Evolutionary conservation across 768 basidiomycete genomes (phyloP).

Genomic region (Suillus subluteus): DNA sequence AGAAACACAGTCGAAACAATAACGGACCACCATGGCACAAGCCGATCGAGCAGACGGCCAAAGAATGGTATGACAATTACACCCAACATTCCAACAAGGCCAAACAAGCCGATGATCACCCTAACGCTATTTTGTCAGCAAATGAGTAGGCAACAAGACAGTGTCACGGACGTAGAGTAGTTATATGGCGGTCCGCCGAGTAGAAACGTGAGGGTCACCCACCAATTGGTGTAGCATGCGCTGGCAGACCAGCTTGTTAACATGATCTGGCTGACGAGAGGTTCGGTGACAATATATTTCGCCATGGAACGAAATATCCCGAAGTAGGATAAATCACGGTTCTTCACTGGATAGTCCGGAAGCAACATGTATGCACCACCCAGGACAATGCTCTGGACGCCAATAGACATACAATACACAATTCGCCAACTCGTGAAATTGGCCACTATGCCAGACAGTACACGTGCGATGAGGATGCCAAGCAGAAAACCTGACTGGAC

Average conservation of each 20-base stretch:
- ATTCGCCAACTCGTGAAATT: conserved; percentile 45
- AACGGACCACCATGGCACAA: conserved; percentile 48
- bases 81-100: conserved; percentile 48
- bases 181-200: conserved; percentile 44
- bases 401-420: conserved; percentile 47
- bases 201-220: conserved; percentile 51
- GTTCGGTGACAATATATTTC: conserved; percentile 43
- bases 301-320: conserved; percentile 42
- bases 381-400: conserved; percentile 34
- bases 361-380: conserved; percentile 34
- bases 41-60: conserved; percentile 29
- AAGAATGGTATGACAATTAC: conserved; percentile 34
- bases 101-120: conserved; percentile 49
- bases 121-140: conserved; percentile 22
- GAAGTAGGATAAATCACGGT: conserved; percentile 39
- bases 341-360: conserved; percentile 48
- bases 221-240: conserved; percentile 38
- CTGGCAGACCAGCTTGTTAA: conserved; percentile 31
- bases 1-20: conserved; percentile 37
- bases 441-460: conserved; percentile 44
- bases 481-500: conserved; percentile 36
- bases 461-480: conserved; percentile 32
- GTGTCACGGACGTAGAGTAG: conserved; percentile 35
- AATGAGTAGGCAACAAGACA: not conserved
- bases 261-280: conserved; percentile 42